Percentiles rank a stretch among this genome's conserved stretches.
These are phyloP conservation scores for Ogataea pini DNA, from an alignment of 805 yeast genomes.

Conservation along the genomic window DNA sequence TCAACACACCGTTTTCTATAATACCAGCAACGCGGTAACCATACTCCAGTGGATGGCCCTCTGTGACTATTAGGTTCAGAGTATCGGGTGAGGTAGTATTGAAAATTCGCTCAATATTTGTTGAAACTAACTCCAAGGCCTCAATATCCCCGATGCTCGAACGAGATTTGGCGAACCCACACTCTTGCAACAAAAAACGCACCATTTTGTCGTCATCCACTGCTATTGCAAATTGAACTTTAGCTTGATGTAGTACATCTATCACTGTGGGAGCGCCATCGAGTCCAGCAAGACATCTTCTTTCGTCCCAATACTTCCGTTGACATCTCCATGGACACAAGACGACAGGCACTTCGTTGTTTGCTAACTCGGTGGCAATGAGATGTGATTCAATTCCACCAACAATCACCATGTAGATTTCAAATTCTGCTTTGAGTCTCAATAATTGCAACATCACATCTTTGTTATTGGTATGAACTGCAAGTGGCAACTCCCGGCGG, in stretches of 20 bases:
- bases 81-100: not conserved
- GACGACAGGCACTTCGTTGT: not conserved
- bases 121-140: not conserved
- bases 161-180: not conserved
- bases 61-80: not conserved
- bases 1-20: not conserved
- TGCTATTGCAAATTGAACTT: not conserved
- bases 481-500: not conserved
- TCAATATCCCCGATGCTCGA: not conserved
- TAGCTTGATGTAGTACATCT: not conserved
- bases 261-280: not conserved
- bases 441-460: not conserved
- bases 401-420: not conserved
- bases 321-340: slow-evolving; percentile 1
- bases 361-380: not conserved
- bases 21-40: not conserved
- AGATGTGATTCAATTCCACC: not conserved
- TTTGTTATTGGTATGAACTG: not conserved
- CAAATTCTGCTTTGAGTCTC: not conserved
- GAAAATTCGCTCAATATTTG: not conserved
- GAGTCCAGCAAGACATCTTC: not conserved
- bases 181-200: not conserved
- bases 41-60: not conserved
- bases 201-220: not conserved
- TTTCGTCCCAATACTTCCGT: not conserved